A percentile compares a stretch with the other conserved stretches of the same genome.
These are phyloP conservation scores for Blastosporella zonata DNA, from an alignment of 1,284 basidiomycete genomes.

Conservation along the genomic window DNA sequence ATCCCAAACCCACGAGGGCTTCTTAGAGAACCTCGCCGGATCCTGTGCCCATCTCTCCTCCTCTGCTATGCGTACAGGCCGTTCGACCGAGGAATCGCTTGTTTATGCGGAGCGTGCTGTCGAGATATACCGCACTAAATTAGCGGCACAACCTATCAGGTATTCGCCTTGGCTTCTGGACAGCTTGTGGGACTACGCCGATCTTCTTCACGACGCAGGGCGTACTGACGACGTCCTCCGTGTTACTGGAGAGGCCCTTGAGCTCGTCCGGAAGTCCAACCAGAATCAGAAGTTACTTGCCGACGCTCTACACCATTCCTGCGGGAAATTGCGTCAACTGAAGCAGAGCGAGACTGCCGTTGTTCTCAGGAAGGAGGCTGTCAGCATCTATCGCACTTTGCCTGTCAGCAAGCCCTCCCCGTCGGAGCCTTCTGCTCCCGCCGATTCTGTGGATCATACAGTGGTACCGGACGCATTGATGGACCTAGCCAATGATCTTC, in stretches of 20 bases:
- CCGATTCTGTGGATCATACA: not conserved
- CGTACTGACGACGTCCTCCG: constrained; percentile 6
- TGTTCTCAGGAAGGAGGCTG: constrained; percentile 10
- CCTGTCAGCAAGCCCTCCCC: not conserved
- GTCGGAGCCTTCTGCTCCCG: not conserved
- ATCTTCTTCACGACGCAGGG: constrained; percentile 5
- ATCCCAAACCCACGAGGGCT: not conserved
- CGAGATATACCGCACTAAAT: constrained; percentile 7
- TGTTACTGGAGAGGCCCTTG: constrained; percentile 11
- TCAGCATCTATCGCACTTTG: constrained; percentile 14
- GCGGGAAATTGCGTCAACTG: constrained; percentile 2
- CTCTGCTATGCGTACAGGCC: constrained; percentile 1
- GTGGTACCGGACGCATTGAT: constrained; percentile 9
- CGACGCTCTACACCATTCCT: constrained; percentile 9
- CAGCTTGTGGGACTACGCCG: constrained; percentile 12
- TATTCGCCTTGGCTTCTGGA: constrained; percentile 8
- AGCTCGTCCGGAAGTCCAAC: constrained; percentile 8
- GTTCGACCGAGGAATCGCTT: not conserved
- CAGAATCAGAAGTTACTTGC: constrained; percentile 11
- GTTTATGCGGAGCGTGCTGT: constrained; percentile 9
- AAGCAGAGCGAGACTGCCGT: constrained; percentile 10
- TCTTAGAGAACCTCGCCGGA: constrained; percentile 10
- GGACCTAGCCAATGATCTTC: constrained; percentile 7
- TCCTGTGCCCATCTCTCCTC: constrained; percentile 10
- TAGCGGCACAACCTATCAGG: constrained; percentile 6